phyloP scores from a whole-genome alignment of 345 rosid genomes.

The Luvunga scandens region DNA sequence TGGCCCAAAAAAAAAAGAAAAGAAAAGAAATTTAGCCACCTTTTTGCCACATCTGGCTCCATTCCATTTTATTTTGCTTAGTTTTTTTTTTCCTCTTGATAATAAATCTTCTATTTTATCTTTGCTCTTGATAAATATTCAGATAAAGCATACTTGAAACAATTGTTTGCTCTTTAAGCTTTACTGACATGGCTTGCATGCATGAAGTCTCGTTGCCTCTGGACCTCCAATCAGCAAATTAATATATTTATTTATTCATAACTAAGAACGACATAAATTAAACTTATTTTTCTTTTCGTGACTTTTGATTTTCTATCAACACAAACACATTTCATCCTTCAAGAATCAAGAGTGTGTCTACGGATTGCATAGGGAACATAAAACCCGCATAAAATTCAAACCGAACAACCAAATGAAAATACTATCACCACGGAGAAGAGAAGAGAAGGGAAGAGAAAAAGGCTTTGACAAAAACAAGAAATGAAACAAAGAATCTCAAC shows the following conservation, averaged over 20 bases:
- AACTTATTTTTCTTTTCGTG: background rate
- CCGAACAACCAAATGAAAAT: background rate
- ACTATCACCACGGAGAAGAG: background rate
- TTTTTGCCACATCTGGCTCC: background rate
- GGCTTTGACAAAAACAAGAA: background rate
- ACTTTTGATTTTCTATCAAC: background rate
- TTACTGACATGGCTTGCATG: slow-evolving; percentile 1
- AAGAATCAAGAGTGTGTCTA: too few species aligned
- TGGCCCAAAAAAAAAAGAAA: too few species aligned
- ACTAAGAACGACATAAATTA: too few species aligned
- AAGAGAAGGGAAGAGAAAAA: background rate
- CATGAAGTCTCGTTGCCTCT: background rate
- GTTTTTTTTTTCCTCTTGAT: too few species aligned
- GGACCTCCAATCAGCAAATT: background rate
- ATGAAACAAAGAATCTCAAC: background rate
- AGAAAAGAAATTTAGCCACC: background rate
- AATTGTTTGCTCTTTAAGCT: background rate
- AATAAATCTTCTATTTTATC: background rate
- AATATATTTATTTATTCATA: background rate
- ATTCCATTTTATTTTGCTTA: background rate
- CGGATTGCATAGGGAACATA: background rate
- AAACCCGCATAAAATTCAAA: background rate
- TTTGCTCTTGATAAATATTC: background rate
- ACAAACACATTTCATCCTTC: background rate
- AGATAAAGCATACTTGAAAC: too few species aligned